Evolutionary conservation across 192 early-diverging fungal species (phyloP), one percentile per base, ranked within the genome.

Genomic region (Backusella psychrophila): DNA sequence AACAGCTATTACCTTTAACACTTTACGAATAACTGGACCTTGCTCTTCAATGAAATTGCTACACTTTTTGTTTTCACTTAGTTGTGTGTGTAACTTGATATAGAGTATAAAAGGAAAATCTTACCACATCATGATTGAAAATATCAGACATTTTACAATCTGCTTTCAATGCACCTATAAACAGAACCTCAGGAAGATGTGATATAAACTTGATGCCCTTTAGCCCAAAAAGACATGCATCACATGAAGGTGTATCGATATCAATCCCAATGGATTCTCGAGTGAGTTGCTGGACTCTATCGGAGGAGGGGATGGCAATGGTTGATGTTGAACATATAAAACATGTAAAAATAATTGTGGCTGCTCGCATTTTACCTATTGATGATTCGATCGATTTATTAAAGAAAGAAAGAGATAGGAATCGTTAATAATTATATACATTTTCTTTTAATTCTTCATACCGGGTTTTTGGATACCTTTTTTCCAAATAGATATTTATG

Each of bases 51-150:
- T 79, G 14, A 81, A 46, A 72, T 82, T 84, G 66, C 71, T 41
- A 73, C 86, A 87, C 85, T 86, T 65, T 38, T 69, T 68, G 17
- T 42, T 19, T 5, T 26, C 38, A 39, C 38, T 44, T 44, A 44
- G 15, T 19, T 44, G 15, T 44, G 42, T 5, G 42, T 15, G 4
- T 1, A 69, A 5, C 6, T 44, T 23, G 31, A 67, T 6, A 53
- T 9, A 63, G 1, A 36, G 3, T 39, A 72, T 26, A 29, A 35
- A 41, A 31, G 53, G 12, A 53, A 70, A 59, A 6, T 23, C 74
- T 65, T 85, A 83, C 84, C 11, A 84, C 83, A 34, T 84, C 85
- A 53, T 71, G 67, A 42, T 79, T 72, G 26, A 82, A 78, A 17
- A 66, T 14, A 34, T 81, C 78, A 12, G 77, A 78, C 21, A 78